Percentiles rank a stretch among this genome's conserved stretches.
These are phyloP conservation scores for Trichosporon asahii DNA, from an alignment of 1,284 basidiomycete species.

Conservation along the genomic window DNA sequence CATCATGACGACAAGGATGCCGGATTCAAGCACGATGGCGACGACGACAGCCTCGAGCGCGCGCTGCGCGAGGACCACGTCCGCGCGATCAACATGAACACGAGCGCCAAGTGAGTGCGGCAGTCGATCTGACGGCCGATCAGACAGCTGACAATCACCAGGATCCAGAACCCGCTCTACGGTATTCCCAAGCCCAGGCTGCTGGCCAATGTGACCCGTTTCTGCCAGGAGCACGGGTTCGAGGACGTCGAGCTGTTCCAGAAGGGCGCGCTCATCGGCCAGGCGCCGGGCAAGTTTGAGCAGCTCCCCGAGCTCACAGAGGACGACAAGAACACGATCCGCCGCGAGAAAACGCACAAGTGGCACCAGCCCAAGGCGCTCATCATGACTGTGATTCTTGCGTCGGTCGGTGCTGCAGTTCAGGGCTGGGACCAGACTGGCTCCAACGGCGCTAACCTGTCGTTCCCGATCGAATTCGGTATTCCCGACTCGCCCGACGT, in stretches of 20 bases:
- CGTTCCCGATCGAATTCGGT: constrained; percentile 64
- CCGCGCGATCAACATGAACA: constrained; percentile 18
- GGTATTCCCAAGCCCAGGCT: constrained; percentile 50
- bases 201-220: constrained; percentile 58
- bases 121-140: too few relatives aligned
- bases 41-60: constrained; percentile 1
- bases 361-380: constrained; percentile 59
- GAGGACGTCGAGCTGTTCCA: constrained; percentile 52
- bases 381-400: constrained; percentile 29
- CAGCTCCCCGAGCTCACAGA: constrained; percentile 59
- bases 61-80: not conserved
- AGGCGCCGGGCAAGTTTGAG: constrained; percentile 57
- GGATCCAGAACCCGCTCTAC: constrained; percentile 39
- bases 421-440: constrained; percentile 49
- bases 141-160: constrained; percentile 10
- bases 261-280: constrained; percentile 65
- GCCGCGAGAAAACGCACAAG: constrained; percentile 60
- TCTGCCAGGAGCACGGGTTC: constrained; percentile 56
- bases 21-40: not conserved
- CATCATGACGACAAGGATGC: not conserved
- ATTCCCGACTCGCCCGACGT: constrained; percentile 45
- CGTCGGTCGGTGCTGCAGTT: constrained; percentile 38
- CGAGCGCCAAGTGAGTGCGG: constrained; percentile 10
- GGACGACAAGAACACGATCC: constrained; percentile 58
- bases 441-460: constrained; percentile 60